A percentile compares a stretch with the other conserved stretches of the same genome.
Evolutionary conservation across 371 early-diverging fungal genomes (phyloP).

Genomic region (Haplosporangium sp.): DNA sequence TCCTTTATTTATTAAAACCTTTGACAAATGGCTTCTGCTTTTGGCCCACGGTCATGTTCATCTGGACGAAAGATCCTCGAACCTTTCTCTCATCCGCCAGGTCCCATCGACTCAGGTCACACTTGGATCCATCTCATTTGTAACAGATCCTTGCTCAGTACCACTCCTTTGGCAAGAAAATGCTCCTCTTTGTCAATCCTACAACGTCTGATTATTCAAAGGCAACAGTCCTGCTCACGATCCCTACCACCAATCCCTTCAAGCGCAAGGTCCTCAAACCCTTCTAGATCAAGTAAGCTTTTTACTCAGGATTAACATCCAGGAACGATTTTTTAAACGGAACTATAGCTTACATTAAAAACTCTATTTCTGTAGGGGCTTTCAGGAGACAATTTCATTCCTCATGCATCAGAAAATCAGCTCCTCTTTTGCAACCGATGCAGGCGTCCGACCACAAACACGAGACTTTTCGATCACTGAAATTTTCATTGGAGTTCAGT

Average conservation of each 20-base stretch:
- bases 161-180: background rate
- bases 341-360: background rate
- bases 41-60: slow-evolving; percentile 30
- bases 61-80: slow-evolving; percentile 17
- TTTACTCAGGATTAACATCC: background rate
- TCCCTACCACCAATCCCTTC: background rate
- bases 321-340: background rate
- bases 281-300: slow-evolving; percentile 5
- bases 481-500: background rate
- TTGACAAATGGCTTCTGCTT: slow-evolving; percentile 27
- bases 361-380: slow-evolving; percentile 5
- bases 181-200: background rate
- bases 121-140: background rate
- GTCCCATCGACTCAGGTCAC: background rate
- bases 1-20: background rate
- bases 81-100: background rate
- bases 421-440: background rate
- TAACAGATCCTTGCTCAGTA: too few relatives aligned
- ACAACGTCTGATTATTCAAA: slow-evolving; percentile 7
- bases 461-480: background rate
- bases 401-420: background rate
- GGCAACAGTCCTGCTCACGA: background rate
- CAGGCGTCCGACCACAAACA: background rate
- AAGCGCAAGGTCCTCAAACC: background rate
- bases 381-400: slow-evolving; percentile 2